Evolutionary conservation across 2,329 filamentous ascomycete genomes (phyloP), one percentile per base, ranked within the genome.

Genomic region (Periconia sp.): DNA sequence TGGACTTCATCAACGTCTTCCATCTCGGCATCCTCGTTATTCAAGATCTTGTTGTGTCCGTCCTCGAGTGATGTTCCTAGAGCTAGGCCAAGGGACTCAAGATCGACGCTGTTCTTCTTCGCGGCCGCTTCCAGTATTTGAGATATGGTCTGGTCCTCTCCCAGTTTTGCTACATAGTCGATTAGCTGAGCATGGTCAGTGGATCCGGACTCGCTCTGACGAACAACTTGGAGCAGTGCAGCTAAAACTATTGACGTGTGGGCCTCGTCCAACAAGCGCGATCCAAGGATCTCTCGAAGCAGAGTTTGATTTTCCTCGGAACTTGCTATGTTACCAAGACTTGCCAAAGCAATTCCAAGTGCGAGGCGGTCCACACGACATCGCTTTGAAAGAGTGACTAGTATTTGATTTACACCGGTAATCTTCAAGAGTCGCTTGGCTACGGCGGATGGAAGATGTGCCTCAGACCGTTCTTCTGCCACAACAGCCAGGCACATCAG

Each of bases 401-500:
- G 76, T 13, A 83, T 79, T 40, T 75, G 74, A n/a, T 83, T 77
- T 23, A 92, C 76, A 45, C 85, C 79, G 0, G 83, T 78, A 18
- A 89, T 75, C 57, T 85, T 87, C 55, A 91, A 76, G 6, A 94
- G 73, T 10, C 84, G 84, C 69, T 86, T 91, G 30, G 87, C 82
- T 3, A 93, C 85, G 56, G 84, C 84, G 64, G 81, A 82, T 1
- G 90, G 88, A 53, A 96, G 80, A 57, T 84, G 83, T 56, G 85
- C 83, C 3, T 86, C 82, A 2, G 85, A 85, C 68, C 90, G 86
- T 72, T 92, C 88, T 68, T 96, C 90, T 1, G 91, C 89, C 41
- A 97, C 78, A 18, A 96, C 86, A 3, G 90, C 86, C 49, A 97
- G 76, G 66, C 90, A 95, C 13, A 91, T 85, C 1, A 97, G 80